Base-by-base conservation (phyloP, 169 alveolate genomes). In the Amoebophrya sp. region DNA sequence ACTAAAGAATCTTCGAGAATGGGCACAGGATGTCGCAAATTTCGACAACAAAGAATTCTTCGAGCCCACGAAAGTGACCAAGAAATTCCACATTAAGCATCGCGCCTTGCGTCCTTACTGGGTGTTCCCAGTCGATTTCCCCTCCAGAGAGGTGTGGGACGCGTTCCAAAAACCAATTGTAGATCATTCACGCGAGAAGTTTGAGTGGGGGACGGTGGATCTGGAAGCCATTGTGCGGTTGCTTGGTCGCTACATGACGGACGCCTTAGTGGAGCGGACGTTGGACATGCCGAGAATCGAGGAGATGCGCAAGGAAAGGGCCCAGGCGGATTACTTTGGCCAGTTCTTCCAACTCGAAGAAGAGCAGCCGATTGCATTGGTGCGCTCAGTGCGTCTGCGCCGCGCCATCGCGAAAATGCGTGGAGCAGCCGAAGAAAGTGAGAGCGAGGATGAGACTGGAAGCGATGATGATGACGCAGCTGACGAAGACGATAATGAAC, bases 101-200 rank as follows among this genome's bases (percentile, higher is more conserved):
- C 54, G 65, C 54, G 65, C 54, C 38, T 33, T 89, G 65, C 89
- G 90, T 1, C 83, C 92, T 10, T 29, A 83, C 40, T 53, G 94
- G 94, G 76, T 39, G 40, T 94, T 94, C 65, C 95, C 95, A 36
- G 78, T 47, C 41, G 94, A 92, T 78, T 94, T 94, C 26, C 95
- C 95, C 23, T 77, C 91, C 0, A 54, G 3, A 6, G 95, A 93
- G 89, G 95, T 94, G 41, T 83, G 93, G 91, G 92, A 91, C 33
- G 93, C 95, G 33, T 54, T 94, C 47, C 33, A 41, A 6, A 0
- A 55, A 12, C 95, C 95, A 23, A 83, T 89, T 41, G 95, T 91
- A 33, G 93, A 83, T 78, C 53, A 41, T 65, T 39, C 91, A 40
- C 34, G 18, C 78, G 95, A 91, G 92, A 76, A 90, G 34, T 94